Evolutionary conservation across 306 rosid species (phyloP).

Genomic region (Abrus pulchellus): DNA sequence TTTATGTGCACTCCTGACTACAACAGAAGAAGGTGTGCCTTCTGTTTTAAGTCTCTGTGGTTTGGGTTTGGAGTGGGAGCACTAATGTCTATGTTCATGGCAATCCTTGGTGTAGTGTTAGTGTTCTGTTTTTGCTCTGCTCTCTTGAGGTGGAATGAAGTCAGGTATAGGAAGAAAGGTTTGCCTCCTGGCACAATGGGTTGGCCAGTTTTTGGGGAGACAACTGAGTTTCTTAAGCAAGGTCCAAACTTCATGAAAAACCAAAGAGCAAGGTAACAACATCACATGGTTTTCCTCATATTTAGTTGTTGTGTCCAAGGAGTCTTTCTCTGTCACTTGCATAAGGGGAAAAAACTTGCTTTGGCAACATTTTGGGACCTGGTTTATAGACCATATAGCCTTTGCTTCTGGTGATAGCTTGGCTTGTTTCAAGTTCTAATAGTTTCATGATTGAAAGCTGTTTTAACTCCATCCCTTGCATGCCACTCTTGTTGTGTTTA

Average conservation of each 20-base stretch:
- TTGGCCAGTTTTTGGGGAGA: slow-evolving; percentile 97
- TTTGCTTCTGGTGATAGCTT: not conserved
- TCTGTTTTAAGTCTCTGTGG: slow-evolving; percentile 41
- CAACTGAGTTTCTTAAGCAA: slow-evolving; percentile 95
- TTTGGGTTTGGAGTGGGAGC: slow-evolving; percentile 55
- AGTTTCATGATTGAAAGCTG: slow-evolving; percentile 25
- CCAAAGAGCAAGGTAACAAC: slow-evolving; percentile 84
- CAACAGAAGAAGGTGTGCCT: slow-evolving; percentile 52
- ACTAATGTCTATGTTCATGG: slow-evolving; percentile 76
- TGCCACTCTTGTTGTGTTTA: slow-evolving; percentile 28
- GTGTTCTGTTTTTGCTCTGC: slow-evolving; percentile 92
- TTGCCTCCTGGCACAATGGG: slow-evolving; percentile 99
- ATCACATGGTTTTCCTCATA: not conserved
- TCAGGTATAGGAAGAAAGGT: slow-evolving; percentile 81
- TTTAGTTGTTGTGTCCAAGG: slow-evolving; percentile 18
- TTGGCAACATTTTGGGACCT: slow-evolving; percentile 28
- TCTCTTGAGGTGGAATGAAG: slow-evolving; percentile 85
- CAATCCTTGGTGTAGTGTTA: slow-evolving; percentile 52
- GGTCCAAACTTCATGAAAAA: slow-evolving; percentile 97
- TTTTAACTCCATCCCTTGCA: slow-evolving; percentile 37
- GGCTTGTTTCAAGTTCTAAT: slow-evolving; percentile 29
- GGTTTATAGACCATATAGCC: slow-evolving; percentile 35
- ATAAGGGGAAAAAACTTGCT: slow-evolving; percentile 17
- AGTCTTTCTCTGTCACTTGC: slow-evolving; percentile 40
- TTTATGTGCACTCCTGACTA: slow-evolving; percentile 57